Base-by-base conservation (phyloP, 2,329 filamentous ascomycete genomes). In the Tolypocladium inflatum region DNA sequence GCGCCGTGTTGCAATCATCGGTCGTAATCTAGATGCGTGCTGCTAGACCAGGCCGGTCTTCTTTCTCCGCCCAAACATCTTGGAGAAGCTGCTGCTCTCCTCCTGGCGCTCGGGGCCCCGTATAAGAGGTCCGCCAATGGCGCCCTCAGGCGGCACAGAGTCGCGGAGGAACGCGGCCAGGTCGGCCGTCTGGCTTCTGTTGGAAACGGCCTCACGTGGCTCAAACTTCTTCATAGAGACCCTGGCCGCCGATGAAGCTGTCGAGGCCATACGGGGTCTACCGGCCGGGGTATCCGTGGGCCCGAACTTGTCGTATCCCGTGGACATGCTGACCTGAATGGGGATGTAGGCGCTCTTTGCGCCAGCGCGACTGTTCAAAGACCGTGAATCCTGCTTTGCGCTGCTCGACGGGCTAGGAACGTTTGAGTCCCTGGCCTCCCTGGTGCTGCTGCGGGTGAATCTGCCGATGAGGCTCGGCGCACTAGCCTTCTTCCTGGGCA, bases 91-190 rank as follows among this genome's bases (percentile, higher is more conserved):
- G 54, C 68, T 73, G 55, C 67, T 64, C n/a, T 74, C 71, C 54
- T 77, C 76, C 37, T 69, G 71, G 21, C 68, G 67, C n/a, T 67
- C 59, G 8, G 66, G 64, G 21, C 57, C 33, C 9, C 64, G 64
- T n/a, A 52, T 35, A 2, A n/a, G 48, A 15, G 48, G 48, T 2
- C 65, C 58, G 17, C 64, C 61, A 10, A 66, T 59, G 33, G 68
- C 62, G 30, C 71, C 65, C 2, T 58, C 55, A 1, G 86, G 85
- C 3, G 88, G 88, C 39, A 79, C 85, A 17, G 87, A 88, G 65
- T 84, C 84, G 56, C 80, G 82, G 38, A 94, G 73, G 69, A 93
- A 93, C 55, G 85, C 83, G 0, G 89, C 88, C 51, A 93, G 72
- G 55, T 91, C 88, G 21, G 81, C 80, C 2, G 87, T 91, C 52